Evolutionary conservation across 306 rosid species (phyloP).

Genomic region (Alnus rubra): DNA sequence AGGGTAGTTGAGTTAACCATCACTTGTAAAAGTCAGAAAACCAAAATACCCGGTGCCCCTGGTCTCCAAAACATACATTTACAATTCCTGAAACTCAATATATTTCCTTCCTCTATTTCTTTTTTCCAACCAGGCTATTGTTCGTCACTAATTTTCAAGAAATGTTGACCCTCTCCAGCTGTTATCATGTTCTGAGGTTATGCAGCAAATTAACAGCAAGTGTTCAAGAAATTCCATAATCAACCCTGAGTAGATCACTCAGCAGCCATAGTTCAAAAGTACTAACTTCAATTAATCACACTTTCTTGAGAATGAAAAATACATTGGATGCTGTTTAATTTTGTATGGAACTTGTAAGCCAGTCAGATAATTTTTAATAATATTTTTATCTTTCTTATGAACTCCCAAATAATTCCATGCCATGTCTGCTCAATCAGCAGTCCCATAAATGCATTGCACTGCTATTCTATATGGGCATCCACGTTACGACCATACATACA

Average conservation of each 20-base stretch:
- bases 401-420: neutral
- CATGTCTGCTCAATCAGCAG: neutral
- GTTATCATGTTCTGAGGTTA: too few species aligned
- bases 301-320: neutral
- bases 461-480: neutral
- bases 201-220: too few species aligned
- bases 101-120: too few species aligned
- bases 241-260: neutral
- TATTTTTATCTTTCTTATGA: too few species aligned
- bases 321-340: neutral
- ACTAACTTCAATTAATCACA: neutral
- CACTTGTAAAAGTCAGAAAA: neutral
- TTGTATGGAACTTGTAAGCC: neutral
- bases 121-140: too few species aligned
- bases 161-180: too few species aligned
- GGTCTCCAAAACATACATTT: too few species aligned
- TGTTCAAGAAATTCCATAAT: neutral
- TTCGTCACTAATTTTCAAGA: too few species aligned
- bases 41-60: neutral
- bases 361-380: too few species aligned
- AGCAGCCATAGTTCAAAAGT: neutral
- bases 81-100: too few species aligned
- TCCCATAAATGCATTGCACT: neutral
- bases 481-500: neutral
- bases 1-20: neutral